Conservation (phyloP, 129 eudicot species). For the Gnaphalium uliginosum region DNA sequence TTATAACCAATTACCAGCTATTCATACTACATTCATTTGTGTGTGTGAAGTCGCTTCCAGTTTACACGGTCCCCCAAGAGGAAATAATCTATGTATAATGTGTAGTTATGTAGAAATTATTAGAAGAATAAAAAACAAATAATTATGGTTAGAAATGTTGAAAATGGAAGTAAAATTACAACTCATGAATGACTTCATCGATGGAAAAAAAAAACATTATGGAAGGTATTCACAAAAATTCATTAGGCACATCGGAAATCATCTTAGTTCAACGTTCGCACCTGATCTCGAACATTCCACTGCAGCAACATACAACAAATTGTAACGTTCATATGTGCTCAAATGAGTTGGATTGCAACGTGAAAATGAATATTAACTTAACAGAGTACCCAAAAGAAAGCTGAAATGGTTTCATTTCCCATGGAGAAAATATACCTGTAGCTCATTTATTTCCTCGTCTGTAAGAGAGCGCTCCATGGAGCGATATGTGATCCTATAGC, state of each 20-base stretch:
- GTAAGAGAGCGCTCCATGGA: constrained; percentile 96
- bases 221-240: constrained; percentile 26
- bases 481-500: constrained; percentile 82
- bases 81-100: too few species aligned
- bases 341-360: neutral
- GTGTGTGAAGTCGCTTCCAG: constrained; percentile 88
- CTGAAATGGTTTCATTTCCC: neutral
- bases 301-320: constrained; percentile 27
- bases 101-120: neutral
- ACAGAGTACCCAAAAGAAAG: too few species aligned
- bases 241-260: constrained; percentile 16
- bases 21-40: constrained; percentile 76
- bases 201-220: neutral
- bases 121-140: neutral
- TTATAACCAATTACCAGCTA: constrained; percentile 87
- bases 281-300: constrained; percentile 87
- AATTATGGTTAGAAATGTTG: neutral
- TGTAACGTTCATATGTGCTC: neutral
- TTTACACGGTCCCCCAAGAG: constrained; percentile 79
- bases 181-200: constrained; percentile 17
- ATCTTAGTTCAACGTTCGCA: constrained; percentile 75
- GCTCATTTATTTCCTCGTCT: constrained; percentile 79
- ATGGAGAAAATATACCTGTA: constrained; percentile 55
- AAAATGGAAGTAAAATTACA: neutral
- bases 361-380: too few species aligned